Evolutionary conservation across 805 yeast species (phyloP), one percentile per base, ranked within the genome.

Genomic region (Myxozyma monticola): DNA sequence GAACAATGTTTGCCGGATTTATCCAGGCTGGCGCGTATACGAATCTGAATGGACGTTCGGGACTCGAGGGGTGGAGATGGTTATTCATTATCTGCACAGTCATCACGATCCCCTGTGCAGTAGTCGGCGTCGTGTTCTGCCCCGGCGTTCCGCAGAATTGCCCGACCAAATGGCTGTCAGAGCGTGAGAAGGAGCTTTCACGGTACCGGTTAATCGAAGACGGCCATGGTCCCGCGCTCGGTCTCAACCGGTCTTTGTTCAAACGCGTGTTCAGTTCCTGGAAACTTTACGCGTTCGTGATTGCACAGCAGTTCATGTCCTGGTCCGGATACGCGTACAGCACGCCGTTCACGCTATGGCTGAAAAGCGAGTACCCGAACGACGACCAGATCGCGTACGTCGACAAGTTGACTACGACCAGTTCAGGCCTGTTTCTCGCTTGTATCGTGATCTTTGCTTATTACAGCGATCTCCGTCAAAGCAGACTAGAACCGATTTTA

Each of bases 21-120:
- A 42, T 67, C 60, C 60, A 72, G 6, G 77, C 83, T 17, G 57
- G 43, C 6, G 43, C 43, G 4, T 38, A 37, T 20, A 29, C 3
- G 18, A 37, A 38, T 14, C 82, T 85, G 15, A 86, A 87, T 8
- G 65, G 72, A 40, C 69, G 8, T 14, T 22, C 64, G 38, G 87
- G 87, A 0, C 67, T 78, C 12, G 73, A 72, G 7, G 80, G 86
- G 10, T 84, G 88, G 88, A 74, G 81, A 70, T 84, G 88, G 88
- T 77, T 81, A 61, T 83, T 81, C 61, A 78, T 84, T 42, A 74
- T 84, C 56, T 86, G 83, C 63, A 82, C 83, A 14, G 61, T 78
- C 41, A 75, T 84, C 41, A 78, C 84, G 5, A 60, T 83, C 24
- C 79, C 73, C 2, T 76, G 83, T 35, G 84, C 83, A 7, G 7